Conservation (phyloP, 2,329 filamentous ascomycete genomes). For the Colletotrichum agaves region DNA sequence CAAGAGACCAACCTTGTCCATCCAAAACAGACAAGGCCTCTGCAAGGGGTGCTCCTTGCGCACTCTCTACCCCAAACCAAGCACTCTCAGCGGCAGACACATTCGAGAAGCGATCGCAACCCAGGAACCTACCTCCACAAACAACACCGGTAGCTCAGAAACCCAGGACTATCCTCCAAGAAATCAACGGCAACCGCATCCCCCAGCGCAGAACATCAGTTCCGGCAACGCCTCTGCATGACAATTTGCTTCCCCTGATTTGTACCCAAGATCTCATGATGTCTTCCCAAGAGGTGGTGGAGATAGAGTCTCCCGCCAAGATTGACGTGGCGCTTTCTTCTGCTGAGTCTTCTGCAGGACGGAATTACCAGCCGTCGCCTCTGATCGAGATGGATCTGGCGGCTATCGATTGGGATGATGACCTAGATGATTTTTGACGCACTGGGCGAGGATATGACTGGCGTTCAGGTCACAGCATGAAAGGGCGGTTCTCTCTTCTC, state of each 20-base stretch:
- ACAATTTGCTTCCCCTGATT: conserved; percentile 46
- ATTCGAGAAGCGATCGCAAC: not conserved
- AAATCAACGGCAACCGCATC: conserved; percentile 10
- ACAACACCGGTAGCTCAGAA: not conserved
- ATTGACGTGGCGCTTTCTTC: conserved; percentile 11
- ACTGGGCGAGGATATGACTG: not conserved
- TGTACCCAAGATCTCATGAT: conserved; percentile 59
- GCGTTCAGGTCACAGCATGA: not conserved
- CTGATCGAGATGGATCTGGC: conserved; percentile 25
- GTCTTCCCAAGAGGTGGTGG: conserved; percentile 59
- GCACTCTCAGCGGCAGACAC: not conserved
- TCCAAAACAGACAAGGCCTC: too few relatives aligned
- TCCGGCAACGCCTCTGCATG: not conserved
- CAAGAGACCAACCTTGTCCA: too few relatives aligned
- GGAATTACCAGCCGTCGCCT: not conserved
- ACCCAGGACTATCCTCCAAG: not conserved
- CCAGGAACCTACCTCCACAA: not conserved
- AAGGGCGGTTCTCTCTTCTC: too few relatives aligned
- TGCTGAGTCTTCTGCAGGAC: conserved; percentile 2
- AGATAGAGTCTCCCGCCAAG: conserved; percentile 48
- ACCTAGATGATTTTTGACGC: conserved; percentile 35
- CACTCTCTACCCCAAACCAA: not conserved
- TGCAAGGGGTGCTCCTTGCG: too few relatives aligned
- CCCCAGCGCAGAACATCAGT: not conserved
- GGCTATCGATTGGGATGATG: conserved; percentile 35